Base-by-base conservation (phyloP, 108 stramenopile genomes). In the Cyclotella sp. region DNA sequence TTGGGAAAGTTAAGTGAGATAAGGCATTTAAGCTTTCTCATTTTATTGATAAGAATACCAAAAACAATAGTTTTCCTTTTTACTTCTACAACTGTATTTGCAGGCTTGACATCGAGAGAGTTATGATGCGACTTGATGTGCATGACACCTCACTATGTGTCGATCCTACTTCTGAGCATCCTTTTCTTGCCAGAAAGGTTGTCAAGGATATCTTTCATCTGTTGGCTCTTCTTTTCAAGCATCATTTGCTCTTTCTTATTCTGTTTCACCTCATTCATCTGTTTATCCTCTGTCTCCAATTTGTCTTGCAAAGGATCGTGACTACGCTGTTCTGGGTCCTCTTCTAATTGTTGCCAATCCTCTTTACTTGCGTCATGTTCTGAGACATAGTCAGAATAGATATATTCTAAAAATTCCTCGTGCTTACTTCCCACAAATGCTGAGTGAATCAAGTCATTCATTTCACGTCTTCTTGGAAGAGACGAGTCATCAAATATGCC, bases 141-240 rank as follows among this genome's bases (percentile, higher is more conserved):
- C n/a, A n/a, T n/a, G n/a, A n/a, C 11, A 45, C 13, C 11, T 45
- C 44, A 45, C 44, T 45, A 12, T 45, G 9, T 49, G 3, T 16
- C n/a, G 1, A 49, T n/a, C n/a, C 60, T 61, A 14, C 34, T 61
- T 39, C 60, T 61, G 14, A 61, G 60, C 60, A 61, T 34, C 11
- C 34, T 61, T 14, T 11, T 61, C 14, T 34, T 34, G 13, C 60
- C 60, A n/a, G 60, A 30, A 11, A 61, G 6, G 0, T 30, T 12
- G n/a, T 34, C 34, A 2, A 34, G 34, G 2, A 6, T 6, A 5
- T 15, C 60, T 39, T 39, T 14, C 15, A n/a, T 49, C 9, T 49
- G 47, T 49, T 49, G 18, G 2, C n/a, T 49, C n/a, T 16, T n/a
- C 34, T 15, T 61, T n/a, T 39, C 34, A 10, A 39, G 60, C 60